Conservation (phyloP, 2,329 filamentous ascomycete genomes). For the Colletotrichum magnum region DNA sequence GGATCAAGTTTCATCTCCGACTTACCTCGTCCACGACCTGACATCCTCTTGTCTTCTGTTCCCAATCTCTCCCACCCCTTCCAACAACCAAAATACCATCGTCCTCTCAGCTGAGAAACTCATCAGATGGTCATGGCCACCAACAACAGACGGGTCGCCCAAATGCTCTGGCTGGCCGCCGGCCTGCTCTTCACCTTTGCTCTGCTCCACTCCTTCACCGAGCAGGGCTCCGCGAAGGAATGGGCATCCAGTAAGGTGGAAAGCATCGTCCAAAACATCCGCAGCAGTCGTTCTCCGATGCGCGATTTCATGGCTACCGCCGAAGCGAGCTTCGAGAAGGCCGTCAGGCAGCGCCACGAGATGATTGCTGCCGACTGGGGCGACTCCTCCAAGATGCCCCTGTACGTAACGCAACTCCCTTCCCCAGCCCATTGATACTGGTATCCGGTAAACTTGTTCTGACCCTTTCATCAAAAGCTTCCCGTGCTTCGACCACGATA, state of each 20-base stretch:
- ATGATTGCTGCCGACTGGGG: constrained; percentile 44
- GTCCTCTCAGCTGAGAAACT: not conserved
- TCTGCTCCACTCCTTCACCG: constrained; percentile 41
- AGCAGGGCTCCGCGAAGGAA: constrained; percentile 44
- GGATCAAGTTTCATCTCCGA: not conserved
- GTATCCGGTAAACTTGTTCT: not conserved
- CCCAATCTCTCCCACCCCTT: not conserved
- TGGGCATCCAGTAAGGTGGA: constrained; percentile 43
- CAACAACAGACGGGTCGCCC: constrained; percentile 35
- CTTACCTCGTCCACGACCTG: not conserved
- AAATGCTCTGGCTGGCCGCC: constrained; percentile 44
- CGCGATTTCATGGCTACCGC: constrained; percentile 41
- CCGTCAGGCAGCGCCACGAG: constrained; percentile 48
- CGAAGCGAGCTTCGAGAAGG: constrained; percentile 47
- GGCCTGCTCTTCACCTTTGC: constrained; percentile 45
- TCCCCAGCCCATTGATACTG: not conserved
- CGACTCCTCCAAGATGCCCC: constrained; percentile 44
- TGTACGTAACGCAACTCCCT: constrained; percentile 31
- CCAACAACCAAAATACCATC: not conserved
- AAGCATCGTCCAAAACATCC: constrained; percentile 17
- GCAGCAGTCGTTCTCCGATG: constrained; percentile 34
- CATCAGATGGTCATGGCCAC: not conserved
- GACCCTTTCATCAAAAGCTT: constrained; percentile 41
- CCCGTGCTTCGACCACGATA: constrained; percentile 35
- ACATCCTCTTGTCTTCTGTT: not conserved